These are phyloP conservation scores for Usnea hakonensis DNA, from an alignment of 495 filamentous ascomycete genomes.

Conservation along the genomic window DNA sequence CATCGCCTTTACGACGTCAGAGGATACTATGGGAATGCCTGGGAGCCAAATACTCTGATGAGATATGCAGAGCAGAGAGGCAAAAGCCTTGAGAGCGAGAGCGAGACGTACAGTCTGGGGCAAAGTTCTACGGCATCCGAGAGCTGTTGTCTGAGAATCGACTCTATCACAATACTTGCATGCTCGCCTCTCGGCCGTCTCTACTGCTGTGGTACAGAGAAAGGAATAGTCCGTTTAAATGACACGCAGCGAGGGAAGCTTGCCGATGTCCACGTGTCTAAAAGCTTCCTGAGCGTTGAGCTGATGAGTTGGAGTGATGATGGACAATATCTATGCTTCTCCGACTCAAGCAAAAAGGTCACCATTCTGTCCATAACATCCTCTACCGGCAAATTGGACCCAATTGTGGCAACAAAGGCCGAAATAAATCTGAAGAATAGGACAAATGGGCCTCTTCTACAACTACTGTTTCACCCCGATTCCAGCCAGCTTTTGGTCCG, in stretches of 20 bases:
- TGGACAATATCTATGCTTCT: conserved; percentile 23
- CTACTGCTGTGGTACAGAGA: conserved; percentile 25
- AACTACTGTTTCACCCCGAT: conserved; percentile 20
- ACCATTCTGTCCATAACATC: conserved; percentile 14
- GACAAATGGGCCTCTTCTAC: conserved; percentile 17
- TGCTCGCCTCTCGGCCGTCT: conserved; percentile 20
- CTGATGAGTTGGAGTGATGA: conserved; percentile 25
- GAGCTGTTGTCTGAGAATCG: conserved; percentile 13
- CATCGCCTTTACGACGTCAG: conserved; percentile 28
- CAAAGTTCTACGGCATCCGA: conserved; percentile 12
- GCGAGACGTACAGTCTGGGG: conserved; percentile 17
- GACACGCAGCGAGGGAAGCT: conserved; percentile 19
- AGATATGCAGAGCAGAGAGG: conserved; percentile 22
- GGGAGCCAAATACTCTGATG: conserved; percentile 27
- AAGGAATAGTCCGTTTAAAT: conserved; percentile 19
- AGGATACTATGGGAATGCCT: conserved; percentile 25
- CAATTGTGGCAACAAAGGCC: conserved; percentile 10
- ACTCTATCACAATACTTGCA: conserved; percentile 22
- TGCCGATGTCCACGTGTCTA: conserved; percentile 16
- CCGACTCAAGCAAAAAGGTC: conserved; percentile 21
- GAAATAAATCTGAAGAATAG: conserved; percentile 14
- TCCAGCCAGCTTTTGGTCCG: conserved; percentile 20
- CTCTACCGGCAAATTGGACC: conserved; percentile 3
- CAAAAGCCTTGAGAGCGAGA: conserved; percentile 17
- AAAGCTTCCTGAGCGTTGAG: conserved; percentile 22